A percentile compares a stretch with the other conserved stretches of the same genome.
These are phyloP conservation scores for Cenococcum geophilum DNA, from an alignment of 495 filamentous ascomycete genomes.

Conservation along the genomic window DNA sequence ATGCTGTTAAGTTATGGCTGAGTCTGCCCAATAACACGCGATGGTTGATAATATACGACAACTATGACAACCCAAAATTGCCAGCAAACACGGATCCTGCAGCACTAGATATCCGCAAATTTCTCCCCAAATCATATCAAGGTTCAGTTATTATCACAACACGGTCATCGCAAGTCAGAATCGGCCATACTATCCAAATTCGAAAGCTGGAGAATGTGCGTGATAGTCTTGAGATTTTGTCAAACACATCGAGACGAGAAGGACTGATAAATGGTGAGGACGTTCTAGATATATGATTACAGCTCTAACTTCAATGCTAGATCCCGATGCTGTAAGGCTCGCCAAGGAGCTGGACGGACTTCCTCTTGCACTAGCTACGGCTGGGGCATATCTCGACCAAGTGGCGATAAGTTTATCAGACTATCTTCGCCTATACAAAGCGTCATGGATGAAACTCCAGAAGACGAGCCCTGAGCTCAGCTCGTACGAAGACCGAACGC, in stretches of 20 bases:
- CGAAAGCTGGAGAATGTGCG: slow-evolving; percentile 8
- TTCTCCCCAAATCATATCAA: slow-evolving; percentile 36
- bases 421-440: slow-evolving; percentile 14
- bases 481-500: slow-evolving; percentile 11
- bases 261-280: slow-evolving; percentile 13
- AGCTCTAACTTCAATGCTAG: neutral
- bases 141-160: slow-evolving; percentile 42
- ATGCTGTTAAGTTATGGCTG: slow-evolving; percentile 38
- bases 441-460: slow-evolving; percentile 12
- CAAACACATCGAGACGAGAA: slow-evolving; percentile 15
- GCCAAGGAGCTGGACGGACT: slow-evolving; percentile 24
- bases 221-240: slow-evolving; percentile 19
- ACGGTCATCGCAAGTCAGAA: slow-evolving; percentile 31
- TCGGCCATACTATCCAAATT: slow-evolving; percentile 29
- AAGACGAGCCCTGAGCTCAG: slow-evolving; percentile 4
- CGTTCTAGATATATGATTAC: neutral
- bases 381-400: slow-evolving; percentile 24
- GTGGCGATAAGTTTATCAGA: slow-evolving; percentile 12
- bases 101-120: slow-evolving; percentile 33
- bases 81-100: slow-evolving; percentile 15
- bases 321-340: slow-evolving; percentile 13
- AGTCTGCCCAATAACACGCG: slow-evolving; percentile 24
- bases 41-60: slow-evolving; percentile 35
- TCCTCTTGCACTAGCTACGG: slow-evolving; percentile 28
- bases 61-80: slow-evolving; percentile 28